These are phyloP conservation scores for Boletus chippewaensis DNA, from an alignment of 1,284 basidiomycete species.

Conservation along the genomic window DNA sequence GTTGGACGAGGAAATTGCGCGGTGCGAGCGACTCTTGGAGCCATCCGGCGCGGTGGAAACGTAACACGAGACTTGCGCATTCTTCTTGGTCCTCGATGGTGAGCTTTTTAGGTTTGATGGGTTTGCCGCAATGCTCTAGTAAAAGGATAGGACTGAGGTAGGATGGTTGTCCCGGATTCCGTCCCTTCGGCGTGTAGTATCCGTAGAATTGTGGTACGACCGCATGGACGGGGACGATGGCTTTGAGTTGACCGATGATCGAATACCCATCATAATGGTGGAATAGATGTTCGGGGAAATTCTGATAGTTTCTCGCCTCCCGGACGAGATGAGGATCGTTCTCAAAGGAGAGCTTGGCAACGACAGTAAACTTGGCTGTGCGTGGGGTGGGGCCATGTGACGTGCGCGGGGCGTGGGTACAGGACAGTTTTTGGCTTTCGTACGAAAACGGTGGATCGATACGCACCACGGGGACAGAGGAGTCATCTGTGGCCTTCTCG, in stretches of 20 bases:
- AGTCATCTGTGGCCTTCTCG: neutral
- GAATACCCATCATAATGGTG: slow-evolving; percentile 28
- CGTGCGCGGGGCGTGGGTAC: neutral
- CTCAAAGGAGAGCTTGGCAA: slow-evolving; percentile 27
- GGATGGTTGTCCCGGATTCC: neutral
- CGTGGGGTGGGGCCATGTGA: slow-evolving; percentile 15
- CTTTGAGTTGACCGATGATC: slow-evolving; percentile 20
- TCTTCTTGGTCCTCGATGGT: slow-evolving; percentile 24
- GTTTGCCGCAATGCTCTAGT: slow-evolving; percentile 35
- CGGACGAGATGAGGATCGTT: slow-evolving; percentile 20
- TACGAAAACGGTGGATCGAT: slow-evolving; percentile 13
- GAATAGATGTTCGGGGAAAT: slow-evolving; percentile 30
- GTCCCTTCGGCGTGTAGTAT: slow-evolving; percentile 24
- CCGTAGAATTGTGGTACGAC: slow-evolving; percentile 39
- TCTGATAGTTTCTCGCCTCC: slow-evolving; percentile 31
- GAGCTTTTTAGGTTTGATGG: slow-evolving; percentile 22
- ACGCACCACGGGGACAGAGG: neutral
- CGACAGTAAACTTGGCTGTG: slow-evolving; percentile 31
- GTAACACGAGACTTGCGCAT: slow-evolving; percentile 28
- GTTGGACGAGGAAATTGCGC: slow-evolving; percentile 36
- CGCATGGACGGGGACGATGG: slow-evolving; percentile 32
- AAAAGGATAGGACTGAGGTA: slow-evolving; percentile 32
- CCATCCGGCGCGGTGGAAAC: slow-evolving; percentile 32
- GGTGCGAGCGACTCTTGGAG: slow-evolving; percentile 33
- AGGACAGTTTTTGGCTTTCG: slow-evolving; percentile 1